Percentiles rank a stretch among this genome's conserved stretches.
phyloP scores from a whole-genome alignment of 164 flowering plant genomes.

The Dillenia suffruticosa region DNA sequence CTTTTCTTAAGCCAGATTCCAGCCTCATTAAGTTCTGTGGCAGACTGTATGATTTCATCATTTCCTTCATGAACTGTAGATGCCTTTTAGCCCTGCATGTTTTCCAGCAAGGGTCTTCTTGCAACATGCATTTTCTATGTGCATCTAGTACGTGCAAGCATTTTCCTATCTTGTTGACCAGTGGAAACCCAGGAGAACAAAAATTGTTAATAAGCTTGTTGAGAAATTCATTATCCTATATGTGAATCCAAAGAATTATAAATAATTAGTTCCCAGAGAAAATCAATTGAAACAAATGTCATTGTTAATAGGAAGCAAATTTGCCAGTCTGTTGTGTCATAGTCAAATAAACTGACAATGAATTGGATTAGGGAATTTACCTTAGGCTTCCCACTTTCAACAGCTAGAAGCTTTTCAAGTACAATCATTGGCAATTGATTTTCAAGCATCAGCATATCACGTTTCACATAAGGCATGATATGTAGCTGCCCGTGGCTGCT shows the following conservation, averaged over 20 bases:
- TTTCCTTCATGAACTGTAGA: constrained; percentile 11
- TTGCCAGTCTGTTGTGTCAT: neutral
- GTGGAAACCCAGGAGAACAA: constrained; percentile 9
- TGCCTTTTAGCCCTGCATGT: neutral
- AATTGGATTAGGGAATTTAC: constrained; percentile 4
- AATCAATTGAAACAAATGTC: too few relatives aligned
- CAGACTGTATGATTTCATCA: constrained; percentile 26
- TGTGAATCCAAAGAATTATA: too few relatives aligned
- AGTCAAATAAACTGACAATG: neutral
- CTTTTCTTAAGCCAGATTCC: constrained; percentile 45
- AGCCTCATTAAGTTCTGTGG: constrained; percentile 47
- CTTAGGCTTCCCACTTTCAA: constrained; percentile 19
- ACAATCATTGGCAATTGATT: constrained; percentile 56
- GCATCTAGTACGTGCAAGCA: constrained; percentile 44
- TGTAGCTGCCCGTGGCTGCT: constrained; percentile 48
- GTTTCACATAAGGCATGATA: constrained; percentile 36
- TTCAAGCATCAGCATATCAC: constrained; percentile 65
- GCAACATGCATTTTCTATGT: constrained; percentile 32
- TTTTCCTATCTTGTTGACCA: constrained; percentile 12
- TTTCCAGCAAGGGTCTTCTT: constrained; percentile 4
- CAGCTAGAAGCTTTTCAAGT: constrained; percentile 28
- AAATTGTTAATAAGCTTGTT: constrained; percentile 32
- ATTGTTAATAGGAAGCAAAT: neutral
- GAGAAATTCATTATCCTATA: constrained; percentile 18
- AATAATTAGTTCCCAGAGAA: too few relatives aligned